A percentile compares a stretch with the other conserved stretches of the same genome.
Conservation (phyloP, 2,329 filamentous ascomycete species). For the Colletotrichum sojae region DNA sequence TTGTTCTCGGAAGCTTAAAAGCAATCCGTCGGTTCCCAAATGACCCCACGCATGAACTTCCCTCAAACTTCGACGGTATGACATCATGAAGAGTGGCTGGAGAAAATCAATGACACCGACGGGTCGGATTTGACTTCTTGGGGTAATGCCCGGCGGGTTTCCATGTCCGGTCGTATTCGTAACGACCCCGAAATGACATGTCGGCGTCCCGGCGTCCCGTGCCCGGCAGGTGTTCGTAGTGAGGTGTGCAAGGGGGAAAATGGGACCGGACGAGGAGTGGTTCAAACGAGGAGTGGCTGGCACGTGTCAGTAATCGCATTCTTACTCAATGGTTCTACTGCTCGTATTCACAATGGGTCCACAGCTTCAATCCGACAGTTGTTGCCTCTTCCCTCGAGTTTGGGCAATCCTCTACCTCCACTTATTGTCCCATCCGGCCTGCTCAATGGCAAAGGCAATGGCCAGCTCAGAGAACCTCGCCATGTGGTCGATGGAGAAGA, state of each 20-base stretch:
- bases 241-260: no score
- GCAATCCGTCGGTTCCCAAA: not conserved
- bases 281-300: no score
- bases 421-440: conserved; percentile 56
- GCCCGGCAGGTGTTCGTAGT: no score
- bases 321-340: no score
- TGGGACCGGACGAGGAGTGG: no score
- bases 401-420: conserved; percentile 48
- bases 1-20: no score
- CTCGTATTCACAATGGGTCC: no score
- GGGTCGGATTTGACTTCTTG: not conserved
- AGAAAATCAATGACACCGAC: not conserved
- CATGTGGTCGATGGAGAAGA: conserved; percentile 58
- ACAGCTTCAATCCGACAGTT: no score
- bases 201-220: not conserved
- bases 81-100: conserved; percentile 3
- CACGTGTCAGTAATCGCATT: no score
- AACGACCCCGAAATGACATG: not conserved
- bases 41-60: not conserved
- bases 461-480: conserved; percentile 57
- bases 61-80: not conserved
- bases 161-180: not conserved
- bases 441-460: conserved; percentile 56
- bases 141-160: not conserved
- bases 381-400: no score